Evolutionary conservation across 1,139 yeast genomes (phyloP).

Genomic region (Saccharomyces hybrid): DNA sequence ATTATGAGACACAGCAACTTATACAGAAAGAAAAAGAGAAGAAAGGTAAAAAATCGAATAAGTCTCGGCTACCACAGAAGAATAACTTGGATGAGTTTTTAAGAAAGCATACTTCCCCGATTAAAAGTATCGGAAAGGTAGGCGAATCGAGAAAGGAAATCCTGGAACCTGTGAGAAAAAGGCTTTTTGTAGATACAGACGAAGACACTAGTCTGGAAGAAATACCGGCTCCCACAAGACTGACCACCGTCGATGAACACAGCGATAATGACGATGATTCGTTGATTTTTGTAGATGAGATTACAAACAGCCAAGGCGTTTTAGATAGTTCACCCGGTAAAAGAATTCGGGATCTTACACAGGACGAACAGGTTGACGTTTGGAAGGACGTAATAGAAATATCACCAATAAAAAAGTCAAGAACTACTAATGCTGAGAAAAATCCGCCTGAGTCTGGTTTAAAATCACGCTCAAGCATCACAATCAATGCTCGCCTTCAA

Average conservation of each 20-base stretch:
- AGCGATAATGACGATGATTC: slow-evolving; percentile 16
- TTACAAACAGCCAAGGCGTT: background rate
- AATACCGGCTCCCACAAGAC: background rate
- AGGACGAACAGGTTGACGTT: background rate
- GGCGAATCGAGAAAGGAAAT: slow-evolving; percentile 1
- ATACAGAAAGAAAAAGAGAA: slow-evolving; percentile 11
- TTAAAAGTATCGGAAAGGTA: slow-evolving; percentile 7
- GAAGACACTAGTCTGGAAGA: slow-evolving; percentile 3
- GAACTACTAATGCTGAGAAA: background rate
- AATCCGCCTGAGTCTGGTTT: background rate
- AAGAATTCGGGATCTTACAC: background rate
- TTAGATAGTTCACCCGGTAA: slow-evolving; percentile 4
- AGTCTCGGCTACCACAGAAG: slow-evolving; percentile 10
- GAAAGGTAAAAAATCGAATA: slow-evolving; percentile 6
- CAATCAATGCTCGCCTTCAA: background rate
- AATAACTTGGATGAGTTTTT: slow-evolving; percentile 24
- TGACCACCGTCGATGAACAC: background rate
- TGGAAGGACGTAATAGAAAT: background rate
- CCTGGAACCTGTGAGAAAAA: slow-evolving; percentile 11
- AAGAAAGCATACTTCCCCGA: slow-evolving; percentile 17
- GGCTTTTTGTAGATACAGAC: slow-evolving; percentile 16
- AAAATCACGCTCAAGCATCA: background rate
- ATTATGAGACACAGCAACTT: background rate
- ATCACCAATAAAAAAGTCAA: slow-evolving; percentile 7
- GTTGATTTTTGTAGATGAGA: slow-evolving; percentile 17